Conservation (phyloP, 2,329 filamentous ascomycete species). For the Volutella citrinella region DNA sequence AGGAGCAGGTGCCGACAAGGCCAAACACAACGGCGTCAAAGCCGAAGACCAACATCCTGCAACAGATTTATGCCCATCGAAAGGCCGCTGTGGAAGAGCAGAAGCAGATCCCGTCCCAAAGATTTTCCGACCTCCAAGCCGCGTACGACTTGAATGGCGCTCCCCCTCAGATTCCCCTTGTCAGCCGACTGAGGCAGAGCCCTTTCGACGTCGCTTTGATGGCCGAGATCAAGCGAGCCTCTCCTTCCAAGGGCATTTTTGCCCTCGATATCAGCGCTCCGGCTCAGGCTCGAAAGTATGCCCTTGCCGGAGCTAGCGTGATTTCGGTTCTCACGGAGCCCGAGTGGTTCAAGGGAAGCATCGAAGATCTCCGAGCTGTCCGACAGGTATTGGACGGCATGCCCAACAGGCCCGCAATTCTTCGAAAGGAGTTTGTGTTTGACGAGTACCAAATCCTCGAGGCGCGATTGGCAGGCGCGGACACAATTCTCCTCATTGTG, state of each 20-base stretch:
- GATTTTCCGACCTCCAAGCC: slow-evolving; percentile 79
- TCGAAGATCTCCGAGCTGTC: slow-evolving; percentile 86
- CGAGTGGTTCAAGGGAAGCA: slow-evolving; percentile 98
- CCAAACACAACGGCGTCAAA: neutral
- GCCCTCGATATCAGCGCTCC: slow-evolving; percentile 84
- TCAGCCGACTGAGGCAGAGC: slow-evolving; percentile 74
- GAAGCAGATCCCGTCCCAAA: slow-evolving; percentile 80
- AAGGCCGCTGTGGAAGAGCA: slow-evolving; percentile 74
- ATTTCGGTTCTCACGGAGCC: slow-evolving; percentile 99
- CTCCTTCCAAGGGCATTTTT: slow-evolving; percentile 94
- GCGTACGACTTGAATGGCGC: slow-evolving; percentile 81
- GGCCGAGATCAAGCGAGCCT: slow-evolving; percentile 96
- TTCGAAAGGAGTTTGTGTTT: slow-evolving; percentile 97
- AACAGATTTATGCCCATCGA: slow-evolving; percentile 84
- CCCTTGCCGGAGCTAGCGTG: slow-evolving; percentile 88
- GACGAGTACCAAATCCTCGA: slow-evolving; percentile 98
- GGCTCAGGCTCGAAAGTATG: slow-evolving; percentile 86
- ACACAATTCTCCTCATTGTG: slow-evolving; percentile 92
- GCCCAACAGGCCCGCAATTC: slow-evolving; percentile 85
- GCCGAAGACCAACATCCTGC: slow-evolving; percentile 75
- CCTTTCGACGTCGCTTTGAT: slow-evolving; percentile 88
- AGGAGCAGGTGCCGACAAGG: slow-evolving; percentile 36
- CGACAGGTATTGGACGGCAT: slow-evolving; percentile 86
- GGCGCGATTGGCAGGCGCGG: slow-evolving; percentile 85
- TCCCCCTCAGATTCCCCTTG: slow-evolving; percentile 78